Percentiles rank a stretch among this genome's conserved stretches.
phyloP scores from a whole-genome alignment of 345 rosid genomes.

The Eucalyptus dawsonii region DNA sequence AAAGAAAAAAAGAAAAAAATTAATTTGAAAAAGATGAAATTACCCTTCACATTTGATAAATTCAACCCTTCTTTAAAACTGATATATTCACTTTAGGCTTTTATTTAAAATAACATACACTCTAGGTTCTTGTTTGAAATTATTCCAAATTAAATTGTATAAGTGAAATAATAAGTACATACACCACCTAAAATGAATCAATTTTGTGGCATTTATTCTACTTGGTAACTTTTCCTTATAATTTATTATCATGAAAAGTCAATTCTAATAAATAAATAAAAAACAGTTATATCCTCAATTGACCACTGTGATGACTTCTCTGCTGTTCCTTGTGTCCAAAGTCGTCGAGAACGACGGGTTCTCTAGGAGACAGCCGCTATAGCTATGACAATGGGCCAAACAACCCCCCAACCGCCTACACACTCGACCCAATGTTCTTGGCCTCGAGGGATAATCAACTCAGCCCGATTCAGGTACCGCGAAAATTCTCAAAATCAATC shows the following conservation, averaged over 20 bases:
- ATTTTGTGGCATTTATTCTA: not conserved
- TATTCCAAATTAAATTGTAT: too few relatives aligned
- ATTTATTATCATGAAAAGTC: too few relatives aligned
- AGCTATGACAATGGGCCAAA: conserved; percentile 20
- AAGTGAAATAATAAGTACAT: not conserved
- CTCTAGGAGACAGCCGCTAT: conserved; percentile 12
- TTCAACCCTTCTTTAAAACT: rapidly evolving
- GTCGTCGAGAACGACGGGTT: conserved; percentile 13
- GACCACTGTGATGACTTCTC: not conserved
- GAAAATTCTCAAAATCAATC: not conserved
- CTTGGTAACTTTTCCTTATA: not conserved
- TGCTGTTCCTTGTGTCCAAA: not conserved
- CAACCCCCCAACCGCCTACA: conserved; percentile 22
- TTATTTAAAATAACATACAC: too few relatives aligned
- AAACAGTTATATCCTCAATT: not conserved
- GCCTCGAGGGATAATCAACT: conserved; percentile 19
- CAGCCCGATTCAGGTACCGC: conserved; percentile 28
- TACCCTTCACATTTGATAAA: too few relatives aligned
- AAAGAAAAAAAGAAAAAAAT: too few relatives aligned
- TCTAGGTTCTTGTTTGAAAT: too few relatives aligned
- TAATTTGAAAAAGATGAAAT: too few relatives aligned
- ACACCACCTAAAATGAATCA: not conserved
- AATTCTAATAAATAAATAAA: too few relatives aligned
- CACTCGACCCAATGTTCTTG: conserved; percentile 16
- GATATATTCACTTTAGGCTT: rapidly evolving